Base-by-base conservation (phyloP, 2,329 filamentous ascomycete genomes). In the Trichoderma sp. region DNA sequence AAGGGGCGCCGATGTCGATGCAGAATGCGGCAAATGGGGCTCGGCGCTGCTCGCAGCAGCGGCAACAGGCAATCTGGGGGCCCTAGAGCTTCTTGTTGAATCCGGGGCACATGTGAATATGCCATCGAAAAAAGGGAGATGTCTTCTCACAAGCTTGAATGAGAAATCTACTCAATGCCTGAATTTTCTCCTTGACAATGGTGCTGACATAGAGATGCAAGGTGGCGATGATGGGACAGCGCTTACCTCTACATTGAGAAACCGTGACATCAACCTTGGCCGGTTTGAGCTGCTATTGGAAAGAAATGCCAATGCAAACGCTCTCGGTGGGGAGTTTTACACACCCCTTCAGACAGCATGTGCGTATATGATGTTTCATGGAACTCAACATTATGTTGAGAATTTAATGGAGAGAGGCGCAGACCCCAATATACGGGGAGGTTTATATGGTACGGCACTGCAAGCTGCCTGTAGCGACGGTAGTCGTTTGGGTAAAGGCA, bases 181-280 rank as follows among this genome's bases (percentile, higher is more conserved):
- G 1, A 1, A 21, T 2, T 43, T 46, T 21, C 37, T 59, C 11
- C 58, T 59, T 1, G 24, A 59, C 16, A 18, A 5, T 1, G 37
- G 58, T 6, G 37, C 37, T 26, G 26, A 46, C 1, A 59, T 46
- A 0, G 24, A 59, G 21, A 30, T 21, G 10, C 58, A 46, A 2
- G 24, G n/a, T 4, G 2, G 7, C 39, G 2, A 26, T 2, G 11
- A 21, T 21, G 37, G 37, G 16, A 43, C 56, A 4, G 56, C 56
- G 4, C 37, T 59, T 8, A 8, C 7, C 24, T 0, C 18, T 13
- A 24, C 56, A 28, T 18, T 43, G 16, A 2, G 1, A 5, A 5
- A 13, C 0, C 2, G 0, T 1, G 4, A 43, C 10, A 2, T 1
- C 0, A 1, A 1, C 7, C 1, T 0, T 1, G 3, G 0, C 1